A percentile compares a stretch with the other conserved stretches of the same genome.
phyloP scores from a whole-genome alignment of 2,329 filamentous ascomycete genomes.

The Parafenestella ontariensis region DNA sequence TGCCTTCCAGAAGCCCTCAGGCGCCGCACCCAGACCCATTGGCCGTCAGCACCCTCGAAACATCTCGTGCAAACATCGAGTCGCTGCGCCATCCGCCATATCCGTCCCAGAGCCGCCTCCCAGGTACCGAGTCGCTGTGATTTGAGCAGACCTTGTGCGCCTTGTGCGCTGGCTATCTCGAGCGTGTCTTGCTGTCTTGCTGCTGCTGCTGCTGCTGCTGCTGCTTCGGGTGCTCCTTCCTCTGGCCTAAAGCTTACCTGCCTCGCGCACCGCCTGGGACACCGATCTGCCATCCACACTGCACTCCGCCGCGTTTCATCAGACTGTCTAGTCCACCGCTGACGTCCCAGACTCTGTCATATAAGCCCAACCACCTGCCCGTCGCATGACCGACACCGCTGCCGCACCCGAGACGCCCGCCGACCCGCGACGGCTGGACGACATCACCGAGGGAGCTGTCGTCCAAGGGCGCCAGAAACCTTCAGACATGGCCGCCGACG shows the following conservation, averaged over 20 bases:
- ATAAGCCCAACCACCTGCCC: constrained; percentile 12
- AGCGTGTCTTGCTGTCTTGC: constrained; percentile 11
- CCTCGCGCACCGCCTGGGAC: constrained; percentile 13
- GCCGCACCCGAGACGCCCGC: constrained; percentile 21
- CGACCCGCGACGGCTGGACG: constrained; percentile 38
- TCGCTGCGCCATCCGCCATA: constrained; percentile 23
- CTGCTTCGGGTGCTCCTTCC: constrained; percentile 12
- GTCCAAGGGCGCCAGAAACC: constrained; percentile 29
- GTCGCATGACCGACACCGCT: constrained; percentile 45
- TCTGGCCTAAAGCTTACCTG: constrained; percentile 11
- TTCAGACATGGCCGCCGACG: constrained; percentile 48
- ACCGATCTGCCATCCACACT: constrained; percentile 13
- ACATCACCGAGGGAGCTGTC: constrained; percentile 38
- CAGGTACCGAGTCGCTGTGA: constrained; percentile 32
- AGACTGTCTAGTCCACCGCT: constrained; percentile 19
- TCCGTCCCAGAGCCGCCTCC: constrained; percentile 27
- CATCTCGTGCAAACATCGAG: constrained; percentile 29
- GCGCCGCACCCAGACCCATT: constrained; percentile 37
- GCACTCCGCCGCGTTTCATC: constrained; percentile 12
- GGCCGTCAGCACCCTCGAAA: constrained; percentile 25
- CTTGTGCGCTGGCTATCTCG: constrained; percentile 31
- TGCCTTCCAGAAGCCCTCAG: constrained; percentile 32
- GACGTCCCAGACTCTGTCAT: constrained; percentile 20
- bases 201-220: too few species aligned
- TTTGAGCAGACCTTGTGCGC: constrained; percentile 30